Base-by-base conservation (phyloP, 352 stramenopile genomes). In the Globisporangium orthogonon region DNA sequence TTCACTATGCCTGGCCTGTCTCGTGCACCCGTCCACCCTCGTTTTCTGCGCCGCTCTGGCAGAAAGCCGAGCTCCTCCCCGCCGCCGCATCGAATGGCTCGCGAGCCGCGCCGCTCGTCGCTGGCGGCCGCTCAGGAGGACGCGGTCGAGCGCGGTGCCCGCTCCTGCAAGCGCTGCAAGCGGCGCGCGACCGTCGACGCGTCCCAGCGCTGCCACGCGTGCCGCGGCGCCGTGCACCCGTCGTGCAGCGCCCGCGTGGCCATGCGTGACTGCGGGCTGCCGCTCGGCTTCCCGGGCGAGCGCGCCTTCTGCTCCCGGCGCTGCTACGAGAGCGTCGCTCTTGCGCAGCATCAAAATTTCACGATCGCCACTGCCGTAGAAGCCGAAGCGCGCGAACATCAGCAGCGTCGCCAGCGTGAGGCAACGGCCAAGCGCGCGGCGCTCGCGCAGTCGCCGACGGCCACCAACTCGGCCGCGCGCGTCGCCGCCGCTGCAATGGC, bases 221-320 rank as follows among this genome's bases (percentile, higher is more conserved):
- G 72, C 44, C 69, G 58, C 9, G 33, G 64, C 51, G 59, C 72
- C 15, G 57, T 82, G 37, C 72, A 78, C 28, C 31, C 65, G 6
- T 66, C 64, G 3, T 82, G 72, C 59, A 67, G 66, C 58, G 58
- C 70, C 55, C 58, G 68, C 50, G 64, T 74, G 46, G 72, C 72
- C 2, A 35, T 58, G 47, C 67, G 60, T 54, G 67, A 81, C 29
- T 81, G 67, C 62, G 61, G 45, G 11, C 67, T 78, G 18, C 53
- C 61, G 40, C 70, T 67, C 51, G 69, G 67, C 23, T 78, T 81
- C 50, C 60, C 69, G 2, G 50, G 54, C 44, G 47, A 67, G 6
- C 18, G 53, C 2, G 57, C 64, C 6, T 81, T 65, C 56, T 81
- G 72, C 60, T 81, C 67, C 45, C 71, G 66, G 61, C 66, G 62